A percentile compares a stretch with the other conserved stretches of the same genome.
phyloP scores from a whole-genome alignment of 2,329 filamentous ascomycete genomes.

The Hypoxylon sp. region DNA sequence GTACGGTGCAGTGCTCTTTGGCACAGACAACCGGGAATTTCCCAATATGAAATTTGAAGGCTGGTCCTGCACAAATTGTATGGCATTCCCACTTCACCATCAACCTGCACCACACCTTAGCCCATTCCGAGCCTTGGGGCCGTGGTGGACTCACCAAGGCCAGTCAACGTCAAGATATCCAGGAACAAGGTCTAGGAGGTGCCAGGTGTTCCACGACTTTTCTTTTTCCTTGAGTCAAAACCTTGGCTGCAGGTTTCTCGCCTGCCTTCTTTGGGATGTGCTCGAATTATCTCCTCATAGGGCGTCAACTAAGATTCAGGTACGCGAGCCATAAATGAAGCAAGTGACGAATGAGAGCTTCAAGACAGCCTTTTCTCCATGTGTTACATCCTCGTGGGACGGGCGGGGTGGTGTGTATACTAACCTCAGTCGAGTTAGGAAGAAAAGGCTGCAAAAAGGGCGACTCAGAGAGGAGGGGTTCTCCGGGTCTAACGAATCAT shows the following conservation, averaged over 20 bases:
- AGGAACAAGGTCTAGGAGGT: slow-evolving; percentile 48
- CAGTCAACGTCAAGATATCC: slow-evolving; percentile 32
- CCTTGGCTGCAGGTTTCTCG: slow-evolving; percentile 35
- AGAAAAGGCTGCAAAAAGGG: slow-evolving; percentile 22
- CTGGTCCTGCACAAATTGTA: slow-evolving; percentile 16
- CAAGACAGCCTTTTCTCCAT: slow-evolving; percentile 23
- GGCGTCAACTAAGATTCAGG: slow-evolving; percentile 45
- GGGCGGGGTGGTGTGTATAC: slow-evolving; percentile 39
- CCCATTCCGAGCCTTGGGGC: slow-evolving; percentile 4
- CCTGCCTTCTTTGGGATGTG: slow-evolving; percentile 43
- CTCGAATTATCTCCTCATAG: slow-evolving; percentile 31
- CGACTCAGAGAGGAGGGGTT: slow-evolving; percentile 34
- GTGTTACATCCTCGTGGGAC: slow-evolving; percentile 37
- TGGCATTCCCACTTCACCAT: slow-evolving; percentile 19
- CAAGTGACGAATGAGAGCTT: slow-evolving; percentile 38
- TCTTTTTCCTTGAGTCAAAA: slow-evolving; percentile 35
- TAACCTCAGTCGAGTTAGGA: slow-evolving; percentile 41
- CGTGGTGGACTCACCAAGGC: slow-evolving; percentile 12
- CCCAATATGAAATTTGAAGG: slow-evolving; percentile 34
- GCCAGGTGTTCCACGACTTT: slow-evolving; percentile 49
- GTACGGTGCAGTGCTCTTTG: slow-evolving; percentile 20
- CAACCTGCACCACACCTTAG: slow-evolving; percentile 3
- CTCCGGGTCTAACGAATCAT: slow-evolving; percentile 37
- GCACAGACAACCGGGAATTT: slow-evolving; percentile 35
- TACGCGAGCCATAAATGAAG: slow-evolving; percentile 44